Base-by-base conservation (phyloP, 2,329 filamentous ascomycete genomes). In the Diaporthe sp. region DNA sequence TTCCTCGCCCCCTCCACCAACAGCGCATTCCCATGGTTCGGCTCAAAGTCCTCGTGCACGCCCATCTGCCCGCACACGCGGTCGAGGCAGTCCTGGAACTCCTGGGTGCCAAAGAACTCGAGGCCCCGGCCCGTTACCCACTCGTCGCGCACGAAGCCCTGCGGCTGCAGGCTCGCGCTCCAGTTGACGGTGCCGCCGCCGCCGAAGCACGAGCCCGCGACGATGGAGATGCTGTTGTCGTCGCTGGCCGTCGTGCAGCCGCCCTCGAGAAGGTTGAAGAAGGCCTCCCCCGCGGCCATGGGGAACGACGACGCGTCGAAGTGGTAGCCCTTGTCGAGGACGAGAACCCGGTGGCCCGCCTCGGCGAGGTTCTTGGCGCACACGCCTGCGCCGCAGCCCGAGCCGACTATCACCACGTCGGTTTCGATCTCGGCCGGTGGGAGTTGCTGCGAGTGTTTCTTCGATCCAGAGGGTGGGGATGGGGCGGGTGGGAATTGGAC, bases 181-280 rank as follows among this genome's bases (percentile, higher is more conserved):
- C 95, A 98, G 83, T 98, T 98, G 79, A 97, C 84, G 0, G 94
- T 95, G 15, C 95, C 95, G 74, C 95, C 95, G 55, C 95, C 95
- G 34, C 95, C 95, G 90, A 93, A 97, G 22, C 90, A 90, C 76
- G 91, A 90, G 1, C 94, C 95, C 0, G 93, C 90, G 8, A 94
- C 82, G n/a, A 96, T 82, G 12, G 85, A 88, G 39, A 92, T 86
- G 9, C 89, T 88, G 22, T 86, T 85, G 79, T 93, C 89, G 78
- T 93, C 86, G 78, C 87, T 86, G 79, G 87, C 78, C 10, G 88
- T 80, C 22, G 90, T 82, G 8, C 92, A 93, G 17, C 89, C 90
- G 75, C 90, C 90, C 78, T 95, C 93, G 79, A 91, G 95, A 34
- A 97, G 87, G 80, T 94, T 90, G 15, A 87, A 82, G 62, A 86